phyloP scores from a whole-genome alignment of 2,329 filamentous ascomycete species.

The Hawksworthiomyces lignivorus region DNA sequence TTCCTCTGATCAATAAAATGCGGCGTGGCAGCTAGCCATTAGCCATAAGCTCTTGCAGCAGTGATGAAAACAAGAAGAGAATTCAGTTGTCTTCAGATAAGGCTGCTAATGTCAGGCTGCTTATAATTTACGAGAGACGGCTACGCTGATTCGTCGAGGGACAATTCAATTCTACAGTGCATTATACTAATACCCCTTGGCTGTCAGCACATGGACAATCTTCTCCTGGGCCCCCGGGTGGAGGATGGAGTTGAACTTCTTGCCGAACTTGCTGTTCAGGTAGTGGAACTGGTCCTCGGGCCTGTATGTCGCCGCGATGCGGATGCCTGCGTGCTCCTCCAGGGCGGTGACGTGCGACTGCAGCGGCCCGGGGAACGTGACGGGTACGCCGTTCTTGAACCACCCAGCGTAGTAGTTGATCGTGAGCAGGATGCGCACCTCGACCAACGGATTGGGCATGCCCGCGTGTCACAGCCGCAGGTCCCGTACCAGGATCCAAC shows the following conservation, averaged over 20 bases:
- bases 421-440: conserved; percentile 9
- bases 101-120: too few species aligned
- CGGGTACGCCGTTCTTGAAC: conserved; percentile 11
- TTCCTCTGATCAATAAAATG: too few species aligned
- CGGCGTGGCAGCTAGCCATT: too few species aligned
- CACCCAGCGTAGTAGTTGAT: conserved; percentile 11
- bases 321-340: conserved; percentile 8
- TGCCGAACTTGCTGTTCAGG: conserved; percentile 12
- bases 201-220: conserved; percentile 10
- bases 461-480: conserved; percentile 38
- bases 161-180: too few species aligned
- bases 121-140: neutral
- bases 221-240: conserved; percentile 10
- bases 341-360: conserved; percentile 1
- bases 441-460: conserved; percentile 9
- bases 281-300: conserved; percentile 9
- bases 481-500: conserved; percentile 48
- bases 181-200: conserved; percentile 8
- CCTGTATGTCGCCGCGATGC: conserved; percentile 9
- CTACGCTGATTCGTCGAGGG: too few species aligned
- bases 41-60: too few species aligned
- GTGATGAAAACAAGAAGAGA: too few species aligned
- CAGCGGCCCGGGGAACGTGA: conserved; percentile 7
- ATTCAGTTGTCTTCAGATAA: too few species aligned
- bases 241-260: conserved; percentile 12